Conservation (phyloP, 2,329 filamentous ascomycete genomes). For the Macrophomina phaseolina region DNA sequence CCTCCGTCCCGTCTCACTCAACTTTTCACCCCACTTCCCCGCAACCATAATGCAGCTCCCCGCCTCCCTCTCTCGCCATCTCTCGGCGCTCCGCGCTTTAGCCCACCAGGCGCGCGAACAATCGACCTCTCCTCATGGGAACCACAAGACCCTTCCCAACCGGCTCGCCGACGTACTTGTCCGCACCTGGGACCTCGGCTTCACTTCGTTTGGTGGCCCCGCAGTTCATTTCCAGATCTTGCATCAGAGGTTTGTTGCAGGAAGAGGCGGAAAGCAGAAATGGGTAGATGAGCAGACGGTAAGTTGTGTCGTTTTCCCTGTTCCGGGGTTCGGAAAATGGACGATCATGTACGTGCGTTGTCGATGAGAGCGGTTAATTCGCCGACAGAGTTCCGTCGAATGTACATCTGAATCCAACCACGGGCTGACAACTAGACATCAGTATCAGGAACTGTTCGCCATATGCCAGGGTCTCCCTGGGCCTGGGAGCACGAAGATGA, state of each 20-base stretch:
- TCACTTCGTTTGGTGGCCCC: slow-evolving; percentile 71
- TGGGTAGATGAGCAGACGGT: slow-evolving; percentile 76
- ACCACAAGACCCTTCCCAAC: slow-evolving; percentile 31
- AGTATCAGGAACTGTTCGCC: background rate
- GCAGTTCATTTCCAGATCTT: slow-evolving; percentile 74
- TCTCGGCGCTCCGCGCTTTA: too few relatives aligned
- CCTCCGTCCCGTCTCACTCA: too few relatives aligned
- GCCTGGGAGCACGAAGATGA: background rate
- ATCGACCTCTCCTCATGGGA: too few relatives aligned
- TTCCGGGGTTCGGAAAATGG: too few relatives aligned
- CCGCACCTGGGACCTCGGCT: slow-evolving; percentile 64
- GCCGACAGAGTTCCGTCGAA: too few relatives aligned
- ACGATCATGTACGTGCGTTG: too few relatives aligned
- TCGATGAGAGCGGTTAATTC: too few relatives aligned
- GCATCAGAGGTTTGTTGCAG: slow-evolving; percentile 65
- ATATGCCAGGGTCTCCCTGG: background rate
- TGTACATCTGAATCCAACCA: too few relatives aligned
- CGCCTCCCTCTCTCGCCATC: too few relatives aligned
- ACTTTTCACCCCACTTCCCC: too few relatives aligned
- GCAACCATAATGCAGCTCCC: too few relatives aligned
- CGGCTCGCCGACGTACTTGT: slow-evolving; percentile 38
- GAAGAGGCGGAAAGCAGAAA: slow-evolving; percentile 52
- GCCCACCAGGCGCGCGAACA: too few relatives aligned
- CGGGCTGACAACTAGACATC: background rate
- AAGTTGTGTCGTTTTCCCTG: slow-evolving; percentile 5